These are phyloP conservation scores for Tricholoma furcatifolium DNA, from an alignment of 768 basidiomycete genomes.

Conservation along the genomic window DNA sequence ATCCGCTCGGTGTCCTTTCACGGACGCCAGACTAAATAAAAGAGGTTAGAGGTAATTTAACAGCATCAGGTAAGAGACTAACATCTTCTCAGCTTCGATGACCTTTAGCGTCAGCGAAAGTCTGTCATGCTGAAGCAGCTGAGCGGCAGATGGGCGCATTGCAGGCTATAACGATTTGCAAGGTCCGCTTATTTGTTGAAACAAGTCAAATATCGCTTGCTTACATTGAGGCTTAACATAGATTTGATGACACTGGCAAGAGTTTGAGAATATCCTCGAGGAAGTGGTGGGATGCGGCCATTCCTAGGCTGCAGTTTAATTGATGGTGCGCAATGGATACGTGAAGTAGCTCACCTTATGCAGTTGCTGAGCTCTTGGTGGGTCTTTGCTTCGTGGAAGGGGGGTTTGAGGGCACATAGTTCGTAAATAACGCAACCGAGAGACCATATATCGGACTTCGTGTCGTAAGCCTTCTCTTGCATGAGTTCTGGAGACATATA, in stretches of 20 bases:
- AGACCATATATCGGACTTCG: constrained; percentile 98
- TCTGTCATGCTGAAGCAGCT: constrained; percentile 79
- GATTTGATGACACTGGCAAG: constrained; percentile 76
- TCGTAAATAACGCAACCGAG: constrained; percentile 97
- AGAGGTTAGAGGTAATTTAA: neutral
- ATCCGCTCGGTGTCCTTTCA: constrained; percentile 61
- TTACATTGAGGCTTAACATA: constrained; percentile 84
- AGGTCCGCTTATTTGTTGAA: no score
- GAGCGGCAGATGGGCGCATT: constrained; percentile 81
- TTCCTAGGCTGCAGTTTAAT: constrained; percentile 37
- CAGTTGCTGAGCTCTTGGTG: constrained; percentile 81
- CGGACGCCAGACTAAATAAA: constrained; percentile 51
- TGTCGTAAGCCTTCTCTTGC: constrained; percentile 96
- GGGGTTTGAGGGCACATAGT: constrained; percentile 90
- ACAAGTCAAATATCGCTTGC: constrained; percentile 1
- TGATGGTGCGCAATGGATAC: neutral
- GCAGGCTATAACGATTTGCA: constrained; percentile 55
- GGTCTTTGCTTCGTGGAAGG: constrained; percentile 91
- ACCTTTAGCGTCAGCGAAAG: constrained; percentile 70
- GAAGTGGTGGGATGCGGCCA: constrained; percentile 89
- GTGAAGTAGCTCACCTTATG: constrained; percentile 54
- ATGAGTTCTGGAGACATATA: constrained; percentile 99
- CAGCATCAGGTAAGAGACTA: neutral
- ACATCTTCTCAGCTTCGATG: constrained; percentile 80
- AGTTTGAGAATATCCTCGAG: constrained; percentile 76